Conservation (phyloP, 2,329 filamentous ascomycete genomes). For the Chrysoporthe cubensis region DNA sequence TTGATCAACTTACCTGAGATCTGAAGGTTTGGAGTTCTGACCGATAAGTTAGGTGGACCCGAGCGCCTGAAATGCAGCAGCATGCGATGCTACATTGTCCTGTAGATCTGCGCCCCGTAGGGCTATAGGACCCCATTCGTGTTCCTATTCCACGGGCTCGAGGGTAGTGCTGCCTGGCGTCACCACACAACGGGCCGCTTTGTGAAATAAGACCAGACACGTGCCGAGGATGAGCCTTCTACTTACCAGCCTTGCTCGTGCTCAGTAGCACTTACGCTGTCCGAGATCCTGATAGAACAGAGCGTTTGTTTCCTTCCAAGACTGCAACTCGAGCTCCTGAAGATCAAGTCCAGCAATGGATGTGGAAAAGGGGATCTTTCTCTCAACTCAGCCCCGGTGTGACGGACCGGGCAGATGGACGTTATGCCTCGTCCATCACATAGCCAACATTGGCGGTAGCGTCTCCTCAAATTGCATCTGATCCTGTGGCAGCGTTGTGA, state of each 20-base stretch:
- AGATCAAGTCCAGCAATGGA: not conserved
- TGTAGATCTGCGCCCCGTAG: slow-evolving; percentile 11
- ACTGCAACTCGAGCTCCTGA: too few species aligned
- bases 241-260: too few species aligned
- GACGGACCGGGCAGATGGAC: not conserved
- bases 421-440: not conserved
- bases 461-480: not conserved
- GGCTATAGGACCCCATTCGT: not conserved
- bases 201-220: not conserved
- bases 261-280: not conserved
- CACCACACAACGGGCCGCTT: not conserved
- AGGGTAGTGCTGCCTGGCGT: slow-evolving; percentile 1
- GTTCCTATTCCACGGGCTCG: not conserved
- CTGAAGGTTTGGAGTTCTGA: not conserved
- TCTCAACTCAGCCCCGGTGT: not conserved
- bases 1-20: not conserved
- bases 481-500: not conserved
- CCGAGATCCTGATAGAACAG: not conserved
- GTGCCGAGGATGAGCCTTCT: not conserved
- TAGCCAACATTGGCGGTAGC: not conserved
- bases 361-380: not conserved
- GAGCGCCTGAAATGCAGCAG: slow-evolving; percentile 3
- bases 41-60: not conserved
- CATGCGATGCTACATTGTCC: slow-evolving; percentile 11
- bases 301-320: not conserved